Conservation (phyloP, 192 early-diverging fungal species). For the Entomortierella parvispora region DNA sequence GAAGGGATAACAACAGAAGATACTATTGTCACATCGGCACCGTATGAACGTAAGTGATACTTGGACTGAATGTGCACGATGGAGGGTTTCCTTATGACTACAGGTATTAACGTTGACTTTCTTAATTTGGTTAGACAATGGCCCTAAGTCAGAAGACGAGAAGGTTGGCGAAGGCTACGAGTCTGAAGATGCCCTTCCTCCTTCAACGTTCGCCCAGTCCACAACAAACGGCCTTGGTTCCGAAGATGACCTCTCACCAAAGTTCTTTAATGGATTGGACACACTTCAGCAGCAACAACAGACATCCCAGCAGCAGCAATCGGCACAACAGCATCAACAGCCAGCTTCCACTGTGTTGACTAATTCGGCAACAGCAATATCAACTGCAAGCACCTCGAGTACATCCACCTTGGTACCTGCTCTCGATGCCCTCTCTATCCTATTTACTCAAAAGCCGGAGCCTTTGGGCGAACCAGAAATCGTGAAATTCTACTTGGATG, state of each 20-base stretch:
- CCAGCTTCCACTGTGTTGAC: too few species aligned
- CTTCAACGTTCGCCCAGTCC: background rate
- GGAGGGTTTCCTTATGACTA: background rate
- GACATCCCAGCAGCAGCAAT: background rate
- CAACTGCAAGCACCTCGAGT: background rate
- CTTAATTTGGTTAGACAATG: background rate
- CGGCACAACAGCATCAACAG: background rate
- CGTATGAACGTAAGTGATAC: slow-evolving; percentile 19
- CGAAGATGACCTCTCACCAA: slow-evolving; percentile 16
- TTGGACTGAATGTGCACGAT: background rate
- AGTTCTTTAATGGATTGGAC: background rate
- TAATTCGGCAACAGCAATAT: too few species aligned
- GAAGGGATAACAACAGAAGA: slow-evolving; percentile 35
- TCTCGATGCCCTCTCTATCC: slow-evolving; percentile 10
- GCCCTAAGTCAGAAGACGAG: slow-evolving; percentile 28
- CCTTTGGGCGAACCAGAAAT: slow-evolving; percentile 32
- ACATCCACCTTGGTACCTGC: slow-evolving; percentile 4
- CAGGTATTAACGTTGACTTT: background rate
- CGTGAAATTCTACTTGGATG: slow-evolving; percentile 19
- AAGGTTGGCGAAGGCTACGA: slow-evolving; percentile 30
- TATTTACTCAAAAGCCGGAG: slow-evolving; percentile 41
- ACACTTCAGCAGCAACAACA: background rate
- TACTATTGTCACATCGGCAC: slow-evolving; percentile 5
- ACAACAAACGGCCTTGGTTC: slow-evolving; percentile 16
- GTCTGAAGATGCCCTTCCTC: slow-evolving; percentile 7